Evolutionary conservation across 2,329 filamentous ascomycete genomes (phyloP).

Genomic region (Paradendryphiella salina): DNA sequence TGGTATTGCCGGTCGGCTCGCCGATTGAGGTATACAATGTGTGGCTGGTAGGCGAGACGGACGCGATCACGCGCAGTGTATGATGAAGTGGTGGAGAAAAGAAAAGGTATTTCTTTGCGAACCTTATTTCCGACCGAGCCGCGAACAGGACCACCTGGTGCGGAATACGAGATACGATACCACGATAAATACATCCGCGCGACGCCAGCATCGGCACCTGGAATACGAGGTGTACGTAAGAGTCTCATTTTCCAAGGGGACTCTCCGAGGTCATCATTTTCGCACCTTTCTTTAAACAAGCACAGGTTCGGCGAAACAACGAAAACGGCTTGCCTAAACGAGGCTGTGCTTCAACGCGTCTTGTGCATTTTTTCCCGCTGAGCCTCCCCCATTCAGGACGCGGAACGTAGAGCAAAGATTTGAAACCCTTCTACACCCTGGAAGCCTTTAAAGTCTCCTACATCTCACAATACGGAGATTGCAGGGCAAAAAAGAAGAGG

Average conservation of each 20-base stretch:
- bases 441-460: background rate
- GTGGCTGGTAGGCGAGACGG: background rate
- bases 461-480: too few relatives aligned
- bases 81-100: too few relatives aligned
- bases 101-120: too few relatives aligned
- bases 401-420: background rate
- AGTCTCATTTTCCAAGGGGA: too few relatives aligned
- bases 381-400: too few relatives aligned
- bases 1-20: background rate
- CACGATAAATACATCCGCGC: too few relatives aligned
- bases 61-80: background rate
- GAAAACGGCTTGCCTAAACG: constrained; percentile 11
- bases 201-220: too few relatives aligned
- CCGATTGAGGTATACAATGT: background rate
- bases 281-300: background rate
- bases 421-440: background rate
- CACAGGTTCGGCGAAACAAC: background rate
- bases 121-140: too few relatives aligned
- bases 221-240: too few relatives aligned
- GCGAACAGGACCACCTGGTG: background rate
- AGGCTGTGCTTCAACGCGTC: constrained; percentile 8
- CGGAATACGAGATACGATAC: too few relatives aligned
- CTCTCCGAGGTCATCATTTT: background rate
- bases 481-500: background rate
- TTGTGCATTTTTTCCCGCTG: background rate